Evolutionary conservation across 108 stramenopile species (phyloP), one percentile per base, ranked within the genome.

Genomic region (Chaetoceros tenuissimus): DNA sequence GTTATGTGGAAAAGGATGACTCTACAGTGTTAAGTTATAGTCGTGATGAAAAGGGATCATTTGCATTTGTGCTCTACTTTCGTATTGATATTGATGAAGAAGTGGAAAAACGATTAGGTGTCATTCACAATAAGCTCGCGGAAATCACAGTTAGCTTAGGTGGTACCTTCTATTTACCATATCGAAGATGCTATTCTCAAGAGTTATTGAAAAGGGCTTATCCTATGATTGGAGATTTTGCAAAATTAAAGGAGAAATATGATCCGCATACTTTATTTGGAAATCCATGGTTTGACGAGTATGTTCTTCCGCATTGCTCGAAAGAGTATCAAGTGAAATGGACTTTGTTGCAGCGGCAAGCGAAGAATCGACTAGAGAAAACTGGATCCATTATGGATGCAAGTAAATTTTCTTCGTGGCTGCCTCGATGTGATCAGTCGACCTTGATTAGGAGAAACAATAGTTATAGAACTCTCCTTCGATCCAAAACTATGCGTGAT

Each of bases 1-100:
- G 50, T 16, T 51, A 51, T 22, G 50, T 51, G n/a, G 20, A 51
- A 17, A 13, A 51, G 50, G 50, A 51, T 51, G 21, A n/a, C 18
- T 13, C 22, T 16, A 51, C 50, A 13, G 18, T 20, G 16, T 22
- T 51, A 16, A 17, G n/a, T 16, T 51, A 51, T 22, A 51, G 50
- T 51, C 20, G 16, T 44, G 16, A 44, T 44, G 16, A 44, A 44
- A 44, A 44, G 16, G 43, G 43, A 10, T 44, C 16, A 10, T 44
- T 16, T 44, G 43, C 43, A 10, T 44, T 44, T 44, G 43, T 44
- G 16, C 16, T 44, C 16, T 44, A 44, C 43, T 44, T 16, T 44
- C 43, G 43, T 16, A 44, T 44, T 16, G 16, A 16, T 16, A 44
- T 16, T 16, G 16, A 10, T 44, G 16, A 10, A 10, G 16, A 10